phyloP scores from a whole-genome alignment of 371 early-diverging fungal genomes.

The Mucor saturninus region DNA sequence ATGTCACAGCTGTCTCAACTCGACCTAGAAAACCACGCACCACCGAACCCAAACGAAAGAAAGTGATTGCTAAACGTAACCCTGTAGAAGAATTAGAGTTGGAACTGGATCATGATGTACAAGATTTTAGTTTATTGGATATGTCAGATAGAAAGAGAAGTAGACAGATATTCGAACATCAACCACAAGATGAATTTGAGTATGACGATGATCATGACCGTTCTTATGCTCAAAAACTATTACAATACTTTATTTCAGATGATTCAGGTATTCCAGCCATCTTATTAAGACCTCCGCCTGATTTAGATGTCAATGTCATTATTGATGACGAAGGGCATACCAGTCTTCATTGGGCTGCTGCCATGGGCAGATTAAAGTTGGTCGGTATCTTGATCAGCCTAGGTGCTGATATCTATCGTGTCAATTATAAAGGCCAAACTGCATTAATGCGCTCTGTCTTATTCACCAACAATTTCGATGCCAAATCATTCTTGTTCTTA shows the following conservation, averaged over 20 bases:
- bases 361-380: slow-evolving; percentile 77
- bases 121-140: slow-evolving; percentile 1
- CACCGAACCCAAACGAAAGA: slow-evolving; percentile 19
- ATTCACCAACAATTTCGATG: slow-evolving; percentile 84
- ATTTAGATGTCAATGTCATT: slow-evolving; percentile 77
- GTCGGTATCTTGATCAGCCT: slow-evolving; percentile 71
- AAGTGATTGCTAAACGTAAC: slow-evolving; percentile 1
- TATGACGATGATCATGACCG: slow-evolving; percentile 14
- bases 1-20: slow-evolving; percentile 20
- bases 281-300: slow-evolving; percentile 55
- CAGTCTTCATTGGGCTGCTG: slow-evolving; percentile 93
- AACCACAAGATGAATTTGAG: slow-evolving; percentile 4
- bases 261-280: slow-evolving; percentile 56
- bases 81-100: neutral
- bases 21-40: slow-evolving; percentile 19
- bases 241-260: slow-evolving; percentile 72
- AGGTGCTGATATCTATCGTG: slow-evolving; percentile 72
- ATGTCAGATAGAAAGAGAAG: neutral
- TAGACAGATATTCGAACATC: slow-evolving; percentile 5
- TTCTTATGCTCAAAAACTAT: slow-evolving; percentile 48
- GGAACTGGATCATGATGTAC: slow-evolving; percentile 55
- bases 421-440: slow-evolving; percentile 85
- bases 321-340: slow-evolving; percentile 95
- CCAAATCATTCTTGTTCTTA: slow-evolving; percentile 76
- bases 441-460: slow-evolving; percentile 88